Percentiles rank a stretch among this genome's conserved stretches.
Evolutionary conservation across 75 land plant species (phyloP).

Genomic region (Larix kaempferi): DNA sequence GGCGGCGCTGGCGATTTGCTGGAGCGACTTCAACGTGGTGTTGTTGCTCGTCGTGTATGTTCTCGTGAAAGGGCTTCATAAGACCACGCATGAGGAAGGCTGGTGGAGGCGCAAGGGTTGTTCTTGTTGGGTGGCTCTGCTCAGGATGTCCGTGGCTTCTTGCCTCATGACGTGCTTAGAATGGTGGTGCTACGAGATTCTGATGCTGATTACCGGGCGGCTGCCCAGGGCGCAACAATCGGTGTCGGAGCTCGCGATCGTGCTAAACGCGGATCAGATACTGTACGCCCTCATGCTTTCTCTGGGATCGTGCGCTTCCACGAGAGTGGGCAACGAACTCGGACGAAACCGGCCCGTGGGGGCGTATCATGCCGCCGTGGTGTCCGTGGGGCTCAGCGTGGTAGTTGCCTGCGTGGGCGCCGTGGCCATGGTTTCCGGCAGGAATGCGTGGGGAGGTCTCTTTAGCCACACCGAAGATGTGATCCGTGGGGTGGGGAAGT

Average conservation of each 20-base stretch:
- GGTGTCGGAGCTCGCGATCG: conserved; percentile 61
- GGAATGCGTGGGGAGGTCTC: conserved; percentile 55
- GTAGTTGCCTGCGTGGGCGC: conserved; percentile 37
- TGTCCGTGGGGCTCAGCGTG: conserved; percentile 31
- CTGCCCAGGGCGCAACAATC: conserved; percentile 43
- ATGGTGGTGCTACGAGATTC: conserved; percentile 90
- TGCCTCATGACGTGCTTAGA: conserved; percentile 85
- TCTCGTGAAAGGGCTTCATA: conserved; percentile 12
- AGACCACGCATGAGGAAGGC: conserved; percentile 31
- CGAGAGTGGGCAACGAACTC: conserved; percentile 79
- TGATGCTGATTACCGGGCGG: conserved; percentile 64
- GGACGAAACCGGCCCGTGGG: conserved; percentile 43
- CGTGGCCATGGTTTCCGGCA: conserved; percentile 30
- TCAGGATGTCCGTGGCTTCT: conserved; percentile 45
- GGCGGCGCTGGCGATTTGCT: conserved; percentile 62
- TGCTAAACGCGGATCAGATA: conserved; percentile 75
- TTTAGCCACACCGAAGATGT: conserved; percentile 46
- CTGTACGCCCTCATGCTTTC: conserved; percentile 67
- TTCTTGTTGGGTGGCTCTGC: conserved; percentile 42
- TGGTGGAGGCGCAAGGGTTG: conserved; percentile 24
- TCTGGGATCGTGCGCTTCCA: conserved; percentile 58
- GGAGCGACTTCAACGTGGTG: conserved; percentile 39
- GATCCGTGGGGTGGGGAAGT: conserved; percentile 40
- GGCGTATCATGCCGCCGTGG: conserved; percentile 44
- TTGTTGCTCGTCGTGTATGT: conserved; percentile 36